Conservation (phyloP, 2,329 filamentous ascomycete genomes). For the Cercospora sojina region DNA sequence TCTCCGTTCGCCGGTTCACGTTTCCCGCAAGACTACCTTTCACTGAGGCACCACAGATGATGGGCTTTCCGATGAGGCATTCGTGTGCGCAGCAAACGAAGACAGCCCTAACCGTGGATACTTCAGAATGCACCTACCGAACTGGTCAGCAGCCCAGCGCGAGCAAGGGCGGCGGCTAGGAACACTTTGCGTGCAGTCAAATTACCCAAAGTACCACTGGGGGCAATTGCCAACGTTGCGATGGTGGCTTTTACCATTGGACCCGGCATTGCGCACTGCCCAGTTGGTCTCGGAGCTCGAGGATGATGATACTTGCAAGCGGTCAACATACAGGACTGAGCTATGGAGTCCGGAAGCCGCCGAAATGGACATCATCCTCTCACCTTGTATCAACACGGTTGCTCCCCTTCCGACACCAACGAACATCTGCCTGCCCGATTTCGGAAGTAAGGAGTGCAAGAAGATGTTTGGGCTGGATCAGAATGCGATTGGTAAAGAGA, state of each 20-base stretch:
- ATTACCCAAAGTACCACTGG: background rate
- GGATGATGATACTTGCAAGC: background rate
- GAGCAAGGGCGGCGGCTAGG: too few species aligned
- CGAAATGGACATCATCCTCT: background rate
- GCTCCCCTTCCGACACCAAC: background rate
- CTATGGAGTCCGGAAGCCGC: background rate
- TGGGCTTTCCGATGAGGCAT: background rate
- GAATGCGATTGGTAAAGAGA: background rate
- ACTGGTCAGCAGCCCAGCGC: too few species aligned
- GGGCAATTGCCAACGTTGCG: background rate
- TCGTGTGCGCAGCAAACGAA: background rate
- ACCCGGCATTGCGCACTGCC: background rate
- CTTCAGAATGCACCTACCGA: too few species aligned
- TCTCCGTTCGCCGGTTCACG: background rate
- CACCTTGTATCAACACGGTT: slow-evolving; percentile 1
- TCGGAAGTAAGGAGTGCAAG: background rate
- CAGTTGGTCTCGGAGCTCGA: background rate
- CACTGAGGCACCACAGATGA: background rate
- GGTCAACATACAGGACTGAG: background rate
- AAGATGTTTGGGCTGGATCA: slow-evolving; percentile 1
- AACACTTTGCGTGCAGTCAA: too few species aligned
- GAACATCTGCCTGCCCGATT: background rate
- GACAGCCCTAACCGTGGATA: too few species aligned
- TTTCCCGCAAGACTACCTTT: background rate
- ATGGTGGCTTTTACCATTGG: background rate